These are phyloP conservation scores for Phlebiopsis gigantea DNA, from an alignment of 768 basidiomycete genomes.

Conservation along the genomic window DNA sequence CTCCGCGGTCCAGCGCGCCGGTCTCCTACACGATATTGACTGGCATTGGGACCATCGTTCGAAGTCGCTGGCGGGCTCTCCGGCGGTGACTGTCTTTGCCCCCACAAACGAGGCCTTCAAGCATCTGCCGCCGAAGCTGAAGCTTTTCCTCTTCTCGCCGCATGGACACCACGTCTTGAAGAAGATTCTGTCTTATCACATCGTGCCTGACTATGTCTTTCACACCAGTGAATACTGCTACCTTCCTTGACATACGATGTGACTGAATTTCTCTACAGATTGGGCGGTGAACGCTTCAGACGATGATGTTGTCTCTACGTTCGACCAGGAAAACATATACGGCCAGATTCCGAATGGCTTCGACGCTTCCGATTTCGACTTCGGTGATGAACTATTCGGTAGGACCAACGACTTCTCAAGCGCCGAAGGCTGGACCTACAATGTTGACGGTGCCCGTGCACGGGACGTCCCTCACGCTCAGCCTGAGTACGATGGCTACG, in stretches of 20 bases:
- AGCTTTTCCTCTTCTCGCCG: slow-evolving; percentile 55
- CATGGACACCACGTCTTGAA: slow-evolving; percentile 45
- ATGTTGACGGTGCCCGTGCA: background rate
- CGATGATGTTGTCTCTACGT: background rate
- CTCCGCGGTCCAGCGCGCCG: slow-evolving; percentile 49
- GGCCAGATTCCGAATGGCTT: background rate
- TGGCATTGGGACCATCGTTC: slow-evolving; percentile 32
- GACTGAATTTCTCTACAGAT: slow-evolving; percentile 16
- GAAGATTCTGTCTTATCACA: slow-evolving; percentile 56
- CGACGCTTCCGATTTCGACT: background rate
- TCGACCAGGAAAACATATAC: background rate
- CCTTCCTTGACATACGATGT: background rate
- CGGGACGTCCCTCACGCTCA: background rate
- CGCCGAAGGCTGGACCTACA: background rate
- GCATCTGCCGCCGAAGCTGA: slow-evolving; percentile 44
- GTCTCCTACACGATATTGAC: slow-evolving; percentile 39
- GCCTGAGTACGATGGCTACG: slow-evolving; percentile 3
- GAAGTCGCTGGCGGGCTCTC: slow-evolving; percentile 34
- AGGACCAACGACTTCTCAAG: background rate
- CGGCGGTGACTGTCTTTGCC: slow-evolving; percentile 48
- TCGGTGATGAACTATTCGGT: background rate
- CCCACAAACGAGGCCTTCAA: slow-evolving; percentile 47
- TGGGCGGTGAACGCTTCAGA: slow-evolving; percentile 29
- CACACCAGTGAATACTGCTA: slow-evolving; percentile 37
- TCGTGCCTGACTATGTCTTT: slow-evolving; percentile 44